Evolutionary conservation across 1,139 yeast genomes (phyloP), one percentile per base, ranked within the genome.

Genomic region (Suhomyces bribrorum): DNA sequence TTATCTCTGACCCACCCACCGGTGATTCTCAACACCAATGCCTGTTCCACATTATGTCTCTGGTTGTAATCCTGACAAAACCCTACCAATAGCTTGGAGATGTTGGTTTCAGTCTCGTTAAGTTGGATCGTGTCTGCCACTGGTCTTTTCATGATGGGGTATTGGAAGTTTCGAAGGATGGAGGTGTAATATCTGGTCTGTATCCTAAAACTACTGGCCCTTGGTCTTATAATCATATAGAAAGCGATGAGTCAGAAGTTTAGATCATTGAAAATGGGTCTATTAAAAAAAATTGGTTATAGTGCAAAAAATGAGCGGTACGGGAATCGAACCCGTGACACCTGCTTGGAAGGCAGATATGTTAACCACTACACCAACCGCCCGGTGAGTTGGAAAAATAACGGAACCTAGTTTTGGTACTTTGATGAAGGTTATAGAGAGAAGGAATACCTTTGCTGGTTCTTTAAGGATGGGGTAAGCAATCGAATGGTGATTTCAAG

Each of bases 1-100:
- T 92, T 92, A 61, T 92, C 99, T 52, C 99, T 75, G 5, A 92
- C 99, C 99, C 99, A 92, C 1, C 99, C 99, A 23, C 99, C 99
- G 0, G 97, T 90, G 50, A 92, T 86, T 46, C 99, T 64, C 14
- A 90, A 70, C 23, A 77, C 82, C 15, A 73, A 44, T 16, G 43
- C 46, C 14, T 43, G 23, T 5, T 34, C 38, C 13, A 44, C 37
- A 2, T 38, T 44, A 15, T 48, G 52, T 1, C 45, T 29, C 15
- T 37, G 29, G 40, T 71, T 69, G 45, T 72, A 69, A 38, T 60
- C 51, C 32, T 56, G 41, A 47, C 75, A 66, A 50, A 69, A 77
- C 26, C 66, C 72, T 22, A 69, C 66, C 37, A 83, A 61, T 14
- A 81, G 54, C 27, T 60, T 50, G 18, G 75, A 61, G 49, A 83